Percentiles rank a stretch among this genome's conserved stretches.
These are phyloP conservation scores for Zoysia japonica DNA, from an alignment of 176 grass and related monocot species.

Conservation along the genomic window DNA sequence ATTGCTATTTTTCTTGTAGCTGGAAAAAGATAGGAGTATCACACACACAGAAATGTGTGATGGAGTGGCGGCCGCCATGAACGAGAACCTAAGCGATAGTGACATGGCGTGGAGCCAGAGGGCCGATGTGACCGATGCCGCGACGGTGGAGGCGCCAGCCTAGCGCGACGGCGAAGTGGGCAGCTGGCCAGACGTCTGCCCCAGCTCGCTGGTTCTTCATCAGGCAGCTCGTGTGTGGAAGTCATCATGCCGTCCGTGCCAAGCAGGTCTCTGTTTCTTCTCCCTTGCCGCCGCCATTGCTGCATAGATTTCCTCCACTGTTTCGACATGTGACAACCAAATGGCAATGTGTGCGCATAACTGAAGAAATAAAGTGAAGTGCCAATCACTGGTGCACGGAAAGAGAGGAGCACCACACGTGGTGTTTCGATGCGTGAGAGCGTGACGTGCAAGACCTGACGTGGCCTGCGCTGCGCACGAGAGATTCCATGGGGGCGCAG, in stretches of 20 bases:
- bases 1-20: no score
- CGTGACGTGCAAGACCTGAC: no score
- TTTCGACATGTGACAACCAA: slow-evolving; percentile 37
- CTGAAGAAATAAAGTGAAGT: neutral
- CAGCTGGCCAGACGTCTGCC: slow-evolving; percentile 12
- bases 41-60: neutral
- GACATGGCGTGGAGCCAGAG: neutral
- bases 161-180: slow-evolving; percentile 33
- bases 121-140: slow-evolving; percentile 21
- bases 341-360: slow-evolving; percentile 8
- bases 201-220: neutral
- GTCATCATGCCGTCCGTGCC: slow-evolving; percentile 2
- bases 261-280: slow-evolving; percentile 6
- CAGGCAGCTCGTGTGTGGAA: neutral
- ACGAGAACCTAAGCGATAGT: neutral
- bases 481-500: no score
- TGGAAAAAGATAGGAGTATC: no score
- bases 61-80: neutral
- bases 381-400: neutral
- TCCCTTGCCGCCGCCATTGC: slow-evolving; percentile 27
- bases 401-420: no score
- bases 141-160: slow-evolving; percentile 27
- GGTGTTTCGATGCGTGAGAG: no score
- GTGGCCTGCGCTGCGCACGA: no score
- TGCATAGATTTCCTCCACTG: slow-evolving; percentile 22